phyloP scores from a whole-genome alignment of 495 filamentous ascomycete genomes.

The Penicillium psychrofluorescens region DNA sequence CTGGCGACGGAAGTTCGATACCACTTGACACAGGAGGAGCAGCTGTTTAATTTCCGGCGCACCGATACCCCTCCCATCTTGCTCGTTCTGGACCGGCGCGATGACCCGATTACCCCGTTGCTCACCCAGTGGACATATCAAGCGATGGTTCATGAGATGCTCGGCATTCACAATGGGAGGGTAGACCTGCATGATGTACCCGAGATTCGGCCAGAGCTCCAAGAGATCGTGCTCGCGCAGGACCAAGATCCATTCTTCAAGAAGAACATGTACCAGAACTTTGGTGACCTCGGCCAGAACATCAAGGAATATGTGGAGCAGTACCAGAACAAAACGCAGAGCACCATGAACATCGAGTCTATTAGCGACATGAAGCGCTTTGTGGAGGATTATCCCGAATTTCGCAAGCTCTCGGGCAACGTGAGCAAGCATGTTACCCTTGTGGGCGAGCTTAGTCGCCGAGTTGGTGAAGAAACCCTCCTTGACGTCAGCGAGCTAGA shows the following conservation, averaged over 20 bases:
- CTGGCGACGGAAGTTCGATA: slow-evolving; percentile 88
- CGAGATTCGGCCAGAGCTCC: slow-evolving; percentile 82
- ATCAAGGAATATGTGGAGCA: slow-evolving; percentile 99
- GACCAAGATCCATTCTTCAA: slow-evolving; percentile 99
- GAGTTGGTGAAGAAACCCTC: slow-evolving; percentile 74
- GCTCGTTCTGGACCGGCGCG: slow-evolving; percentile 81
- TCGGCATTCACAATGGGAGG: slow-evolving; percentile 88
- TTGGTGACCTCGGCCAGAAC: slow-evolving; percentile 92
- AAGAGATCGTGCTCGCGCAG: slow-evolving; percentile 92
- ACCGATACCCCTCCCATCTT: slow-evolving; percentile 93
- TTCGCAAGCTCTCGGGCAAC: slow-evolving; percentile 91
- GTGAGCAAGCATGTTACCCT: slow-evolving; percentile 97
- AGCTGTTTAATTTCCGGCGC: slow-evolving; percentile 93
- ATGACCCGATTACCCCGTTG: slow-evolving; percentile 93
- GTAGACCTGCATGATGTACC: slow-evolving; percentile 83
- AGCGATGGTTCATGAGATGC: slow-evolving; percentile 94
- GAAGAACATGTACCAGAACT: slow-evolving; percentile 99
- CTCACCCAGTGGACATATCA: slow-evolving; percentile 99
- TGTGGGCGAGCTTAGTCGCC: slow-evolving; percentile 83
- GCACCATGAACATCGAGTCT: slow-evolving; percentile 87
- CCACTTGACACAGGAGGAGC: slow-evolving; percentile 89
- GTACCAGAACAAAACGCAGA: slow-evolving; percentile 91
- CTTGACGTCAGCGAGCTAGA: slow-evolving; percentile 94
- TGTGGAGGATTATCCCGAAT: slow-evolving; percentile 97
- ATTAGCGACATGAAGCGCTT: slow-evolving; percentile 99